Base-by-base conservation (phyloP, 768 basidiomycete genomes). In the Termitomyces sp. region DNA sequence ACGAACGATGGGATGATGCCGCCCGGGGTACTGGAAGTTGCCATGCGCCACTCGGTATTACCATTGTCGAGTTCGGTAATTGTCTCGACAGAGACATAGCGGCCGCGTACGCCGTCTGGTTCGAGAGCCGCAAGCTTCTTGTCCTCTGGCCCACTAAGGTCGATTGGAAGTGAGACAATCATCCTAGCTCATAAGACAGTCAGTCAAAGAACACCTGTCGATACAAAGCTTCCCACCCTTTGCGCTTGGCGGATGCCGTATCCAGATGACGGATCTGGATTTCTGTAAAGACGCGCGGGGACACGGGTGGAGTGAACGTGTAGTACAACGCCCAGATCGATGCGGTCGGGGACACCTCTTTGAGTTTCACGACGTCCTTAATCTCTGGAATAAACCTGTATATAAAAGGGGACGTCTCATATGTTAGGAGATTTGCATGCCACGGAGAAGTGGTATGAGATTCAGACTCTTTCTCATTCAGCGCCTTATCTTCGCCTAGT, bases 1-100 rank as follows among this genome's bases (percentile, higher is more conserved):
- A 91, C 56, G 61, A 87, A 88, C 16, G 74, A 72, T 0, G 89
- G 89, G 44, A 91, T 85, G 53, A 69, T 78, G 24, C 90, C 90
- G 26, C 87, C 88, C 13, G 88, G 82, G 2, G 81, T 83, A 63
- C 86, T 87, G 26, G 87, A 85, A 2, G 88, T 89, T 3, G 89
- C 89, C 89, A 92, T 90, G 40, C 82, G 77, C 89, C 89, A 92
- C 69, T 91, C 88, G 13, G 83, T 81, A 48, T 71, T 80, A 50
- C 86, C 90, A 59, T 82, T 74, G 20, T 81, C 81, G 40, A 86
- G 79, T 68, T 88, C 87, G 43, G 74, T 69, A 53, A 93, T 64
- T 32, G 80, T 79, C 70, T 92, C 91, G 4, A 88, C 84, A 62
- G 84, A 83, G 39, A 82, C 84, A 66, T 91, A 91, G 64, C 81